phyloP scores from a whole-genome alignment of 495 filamentous ascomycete genomes.

The Tuber melanosporum region DNA sequence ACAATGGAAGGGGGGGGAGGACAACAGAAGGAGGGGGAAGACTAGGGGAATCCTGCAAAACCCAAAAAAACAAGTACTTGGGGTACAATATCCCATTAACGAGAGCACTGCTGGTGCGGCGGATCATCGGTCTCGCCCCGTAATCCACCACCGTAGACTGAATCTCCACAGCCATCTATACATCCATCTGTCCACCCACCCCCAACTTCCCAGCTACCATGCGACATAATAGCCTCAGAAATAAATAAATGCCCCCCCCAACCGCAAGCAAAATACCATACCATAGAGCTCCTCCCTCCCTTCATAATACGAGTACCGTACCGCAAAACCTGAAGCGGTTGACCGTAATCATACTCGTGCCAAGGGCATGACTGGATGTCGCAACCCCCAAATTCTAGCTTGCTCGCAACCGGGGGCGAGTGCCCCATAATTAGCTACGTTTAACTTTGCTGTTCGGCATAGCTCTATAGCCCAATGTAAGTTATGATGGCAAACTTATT shows the following conservation, averaged over 20 bases:
- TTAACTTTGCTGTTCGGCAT: too few relatives aligned
- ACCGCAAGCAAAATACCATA: neutral
- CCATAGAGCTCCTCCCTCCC: neutral
- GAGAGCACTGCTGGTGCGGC: neutral
- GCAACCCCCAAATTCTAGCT: too few relatives aligned
- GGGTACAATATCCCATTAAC: neutral
- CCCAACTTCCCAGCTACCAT: neutral
- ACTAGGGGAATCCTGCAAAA: conserved; percentile 6
- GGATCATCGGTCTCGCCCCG: neutral
- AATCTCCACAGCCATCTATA: neutral
- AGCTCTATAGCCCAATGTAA: too few relatives aligned
- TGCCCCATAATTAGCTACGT: too few relatives aligned
- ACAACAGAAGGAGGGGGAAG: neutral
- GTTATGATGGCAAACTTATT: too few relatives aligned
- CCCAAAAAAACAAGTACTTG: neutral
- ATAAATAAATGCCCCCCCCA: neutral
- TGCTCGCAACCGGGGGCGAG: too few relatives aligned
- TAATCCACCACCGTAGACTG: neutral
- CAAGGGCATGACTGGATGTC: too few relatives aligned
- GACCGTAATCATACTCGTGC: too few relatives aligned
- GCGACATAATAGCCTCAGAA: neutral
- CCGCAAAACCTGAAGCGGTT: neutral
- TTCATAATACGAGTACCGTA: neutral
- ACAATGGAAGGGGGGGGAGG: neutral
- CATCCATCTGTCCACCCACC: neutral